phyloP scores from a whole-genome alignment of 495 filamentous ascomycete species.

The Pseudevernia furfuracea region DNA sequence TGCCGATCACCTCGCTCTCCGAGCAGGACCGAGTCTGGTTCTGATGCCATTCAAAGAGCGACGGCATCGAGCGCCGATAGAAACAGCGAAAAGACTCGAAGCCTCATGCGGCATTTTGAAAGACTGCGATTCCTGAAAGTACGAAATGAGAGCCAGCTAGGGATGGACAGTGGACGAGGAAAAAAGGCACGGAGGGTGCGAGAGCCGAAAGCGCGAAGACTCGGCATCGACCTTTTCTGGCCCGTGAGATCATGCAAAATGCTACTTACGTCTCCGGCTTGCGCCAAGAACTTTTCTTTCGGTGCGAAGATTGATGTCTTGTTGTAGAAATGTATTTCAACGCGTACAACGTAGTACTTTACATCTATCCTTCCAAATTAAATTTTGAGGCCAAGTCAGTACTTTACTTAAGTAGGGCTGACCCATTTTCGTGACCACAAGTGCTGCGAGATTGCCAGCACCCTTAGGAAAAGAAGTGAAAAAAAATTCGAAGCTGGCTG shows the following conservation, averaged over 20 bases:
- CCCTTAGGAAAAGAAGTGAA: not conserved
- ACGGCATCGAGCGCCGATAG: not conserved
- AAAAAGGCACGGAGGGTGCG: not conserved
- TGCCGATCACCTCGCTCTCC: not conserved
- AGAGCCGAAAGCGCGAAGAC: not conserved
- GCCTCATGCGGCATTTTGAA: not conserved
- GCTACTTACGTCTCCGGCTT: not conserved
- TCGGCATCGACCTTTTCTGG: not conserved
- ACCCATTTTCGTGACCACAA: not conserved
- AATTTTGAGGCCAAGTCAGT: not conserved
- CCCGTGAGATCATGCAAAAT: not conserved
- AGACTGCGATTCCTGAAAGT: not conserved
- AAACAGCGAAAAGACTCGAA: not conserved
- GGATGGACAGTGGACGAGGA: not conserved
- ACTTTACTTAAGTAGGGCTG: too few relatives aligned
- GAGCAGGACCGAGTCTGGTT: not conserved
- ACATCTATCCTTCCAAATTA: too few relatives aligned
- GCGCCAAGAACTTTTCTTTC: not conserved
- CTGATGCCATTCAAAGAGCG: not conserved
- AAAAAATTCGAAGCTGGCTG: not conserved
- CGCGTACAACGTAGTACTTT: too few relatives aligned
- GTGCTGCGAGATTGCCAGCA: not conserved
- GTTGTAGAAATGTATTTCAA: not conserved
- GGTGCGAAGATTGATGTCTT: not conserved
- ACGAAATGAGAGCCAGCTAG: not conserved